These are phyloP conservation scores for Roridomyces roridus DNA, from an alignment of 768 basidiomycete genomes.

Conservation along the genomic window DNA sequence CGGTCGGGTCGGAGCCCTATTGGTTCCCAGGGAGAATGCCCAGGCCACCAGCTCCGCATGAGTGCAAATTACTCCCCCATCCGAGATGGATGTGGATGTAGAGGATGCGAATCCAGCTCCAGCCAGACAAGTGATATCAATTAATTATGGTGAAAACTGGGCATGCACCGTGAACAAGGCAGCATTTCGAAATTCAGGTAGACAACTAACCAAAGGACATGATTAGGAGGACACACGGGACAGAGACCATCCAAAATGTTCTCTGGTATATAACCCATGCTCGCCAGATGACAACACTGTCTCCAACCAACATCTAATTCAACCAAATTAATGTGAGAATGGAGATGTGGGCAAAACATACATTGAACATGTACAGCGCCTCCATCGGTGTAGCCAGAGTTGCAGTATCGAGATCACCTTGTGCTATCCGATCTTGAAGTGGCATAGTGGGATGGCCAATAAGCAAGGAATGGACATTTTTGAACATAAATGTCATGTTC, in stretches of 20 bases:
- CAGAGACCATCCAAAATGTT: background rate
- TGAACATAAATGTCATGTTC: slow-evolving; percentile 3
- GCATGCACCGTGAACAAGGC: no score
- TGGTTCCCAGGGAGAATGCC: slow-evolving; percentile 22
- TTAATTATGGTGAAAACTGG: slow-evolving; percentile 20
- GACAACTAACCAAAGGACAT: slow-evolving; percentile 15
- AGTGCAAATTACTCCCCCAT: slow-evolving; percentile 1
- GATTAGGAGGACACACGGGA: slow-evolving; percentile 11
- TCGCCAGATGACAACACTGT: slow-evolving; percentile 21
- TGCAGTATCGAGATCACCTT: background rate
- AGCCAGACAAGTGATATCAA: slow-evolving; percentile 10
- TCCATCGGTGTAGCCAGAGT: background rate
- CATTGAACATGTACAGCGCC: slow-evolving; percentile 20
- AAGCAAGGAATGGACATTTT: background rate
- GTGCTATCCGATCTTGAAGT: background rate
- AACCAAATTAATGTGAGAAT: background rate
- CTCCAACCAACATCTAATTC: slow-evolving; percentile 15
- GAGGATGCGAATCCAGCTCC: background rate
- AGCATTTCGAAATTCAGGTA: no score
- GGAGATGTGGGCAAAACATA: background rate
- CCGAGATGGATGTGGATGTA: slow-evolving; percentile 1
- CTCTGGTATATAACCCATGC: slow-evolving; percentile 16
- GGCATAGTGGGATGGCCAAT: slow-evolving; percentile 2
- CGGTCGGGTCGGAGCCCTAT: no score
- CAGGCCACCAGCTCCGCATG: slow-evolving; percentile 18